phyloP scores from a whole-genome alignment of 352 stramenopile genomes.

The Pythium brassicae region DNA sequence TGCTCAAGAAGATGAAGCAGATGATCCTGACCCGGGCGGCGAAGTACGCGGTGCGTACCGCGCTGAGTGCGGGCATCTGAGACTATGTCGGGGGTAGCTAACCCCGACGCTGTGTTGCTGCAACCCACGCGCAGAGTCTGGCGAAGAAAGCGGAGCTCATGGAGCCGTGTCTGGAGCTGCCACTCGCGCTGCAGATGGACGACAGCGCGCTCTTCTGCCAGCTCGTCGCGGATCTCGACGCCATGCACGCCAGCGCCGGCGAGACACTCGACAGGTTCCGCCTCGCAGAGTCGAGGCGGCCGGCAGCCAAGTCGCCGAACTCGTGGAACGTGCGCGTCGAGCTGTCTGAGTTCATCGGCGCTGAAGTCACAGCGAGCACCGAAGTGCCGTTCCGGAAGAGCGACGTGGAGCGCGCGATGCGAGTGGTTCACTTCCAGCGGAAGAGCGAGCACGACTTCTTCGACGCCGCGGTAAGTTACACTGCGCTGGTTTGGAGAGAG shows the following conservation, averaged over 20 bases:
- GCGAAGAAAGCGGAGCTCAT: not conserved
- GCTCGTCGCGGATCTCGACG: not conserved
- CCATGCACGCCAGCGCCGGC: not conserved
- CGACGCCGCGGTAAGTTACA: not conserved
- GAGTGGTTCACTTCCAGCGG: not conserved
- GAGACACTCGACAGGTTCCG: not conserved
- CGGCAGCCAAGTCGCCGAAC: not conserved
- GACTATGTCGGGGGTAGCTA: too few relatives aligned
- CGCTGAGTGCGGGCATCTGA: not conserved
- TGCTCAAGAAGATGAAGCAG: not conserved
- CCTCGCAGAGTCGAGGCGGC: not conserved
- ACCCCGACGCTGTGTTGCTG: not conserved
- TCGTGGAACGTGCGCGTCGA: not conserved
- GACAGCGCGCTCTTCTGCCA: not conserved
- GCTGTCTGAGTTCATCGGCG: not conserved
- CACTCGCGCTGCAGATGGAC: not conserved
- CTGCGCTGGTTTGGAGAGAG: too few relatives aligned
- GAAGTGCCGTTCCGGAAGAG: slow-evolving; percentile 2
- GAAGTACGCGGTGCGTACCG: not conserved
- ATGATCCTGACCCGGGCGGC: not conserved
- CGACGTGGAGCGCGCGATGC: not conserved
- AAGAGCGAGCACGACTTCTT: not conserved
- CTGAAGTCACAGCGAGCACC: not conserved
- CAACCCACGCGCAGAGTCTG: not conserved
- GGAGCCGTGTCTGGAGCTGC: not conserved